Base-by-base conservation (phyloP, 2,329 filamentous ascomycete species). In the Lachnellula subtilissima region DNA sequence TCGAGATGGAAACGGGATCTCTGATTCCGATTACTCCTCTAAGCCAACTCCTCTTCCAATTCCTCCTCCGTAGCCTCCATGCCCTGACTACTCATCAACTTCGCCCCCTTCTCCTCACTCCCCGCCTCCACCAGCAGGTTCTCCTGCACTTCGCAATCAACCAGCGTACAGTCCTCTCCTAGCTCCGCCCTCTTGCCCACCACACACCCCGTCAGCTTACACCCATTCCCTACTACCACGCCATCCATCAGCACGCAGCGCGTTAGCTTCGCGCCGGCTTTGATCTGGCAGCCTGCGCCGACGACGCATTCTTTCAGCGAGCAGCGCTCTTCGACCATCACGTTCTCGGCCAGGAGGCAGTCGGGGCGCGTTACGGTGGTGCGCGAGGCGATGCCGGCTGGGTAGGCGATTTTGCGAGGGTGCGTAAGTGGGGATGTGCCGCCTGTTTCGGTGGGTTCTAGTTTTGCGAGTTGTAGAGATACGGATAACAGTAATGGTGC, bases 291-390 rank as follows among this genome's bases (percentile, higher is more conserved):
- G 65, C 90, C 91, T 4, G 89, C 84, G 2, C 94, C 94, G 42
- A 99, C 84, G 32, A 97, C 90, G 39, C 81, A 88, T 72, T 96
- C 91, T 72, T 96, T 97, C 74, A 99, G 88, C n/a, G 91, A 88
- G 23, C 85, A 87, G 70, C 93, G 93, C 65, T 93, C 89, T 67
- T 93, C 89, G 0, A 97, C 85, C 1, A 86, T 91, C 42, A 95
- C 91, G 67, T 97, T 97, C 56, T 93, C 89, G 1, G 84, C 93
- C 39, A 97, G 83, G 2, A 97, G 79, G 62, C 85, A 89, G 74
- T 97, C 93, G 48, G 83, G 80, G 64, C 87, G 84, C 19, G 89
- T 91, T 54, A 97, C 88, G 4, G 90, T 94, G 48, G 88, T 91
- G 52, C 87, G 85, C 36, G 84, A 78, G 54, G 91, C 90, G 36